A percentile compares a stretch with the other conserved stretches of the same genome.
These are phyloP conservation scores for Chaetomidium leptoderma DNA, from an alignment of 495 filamentous ascomycete species.

Conservation along the genomic window DNA sequence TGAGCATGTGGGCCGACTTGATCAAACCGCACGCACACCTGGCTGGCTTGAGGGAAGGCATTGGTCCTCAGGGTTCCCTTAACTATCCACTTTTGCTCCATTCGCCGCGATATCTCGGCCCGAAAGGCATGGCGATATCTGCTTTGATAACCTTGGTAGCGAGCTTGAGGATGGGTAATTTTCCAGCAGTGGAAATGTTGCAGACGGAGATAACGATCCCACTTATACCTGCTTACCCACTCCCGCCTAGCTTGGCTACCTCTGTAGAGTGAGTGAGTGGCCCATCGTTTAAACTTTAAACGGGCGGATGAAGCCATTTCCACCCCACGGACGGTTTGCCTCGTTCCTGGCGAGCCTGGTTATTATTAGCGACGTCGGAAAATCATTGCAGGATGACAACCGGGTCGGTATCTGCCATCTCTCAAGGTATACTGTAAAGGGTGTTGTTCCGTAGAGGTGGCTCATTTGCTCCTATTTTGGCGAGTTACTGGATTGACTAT, in stretches of 20 bases:
- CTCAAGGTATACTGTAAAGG: slow-evolving; percentile 13
- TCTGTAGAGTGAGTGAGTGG: no score
- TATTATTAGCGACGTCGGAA: not conserved
- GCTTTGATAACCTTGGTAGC: not conserved
- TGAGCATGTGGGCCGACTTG: no score
- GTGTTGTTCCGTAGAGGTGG: slow-evolving; percentile 8
- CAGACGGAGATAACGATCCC: not conserved
- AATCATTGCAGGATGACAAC: not conserved
- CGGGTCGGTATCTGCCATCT: not conserved
- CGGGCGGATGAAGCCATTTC: not conserved
- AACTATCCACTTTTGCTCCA: not conserved
- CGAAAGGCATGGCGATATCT: not conserved
- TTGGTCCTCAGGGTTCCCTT: not conserved
- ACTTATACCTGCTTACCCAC: not conserved
- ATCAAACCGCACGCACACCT: no score
- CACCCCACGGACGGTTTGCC: not conserved
- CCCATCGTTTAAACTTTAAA: no score
- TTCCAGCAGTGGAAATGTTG: slow-evolving; percentile 7
- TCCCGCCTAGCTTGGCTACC: not conserved
- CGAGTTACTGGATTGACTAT: no score
- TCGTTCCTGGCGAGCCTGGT: not conserved
- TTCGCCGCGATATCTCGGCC: not conserved
- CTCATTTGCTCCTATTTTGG: no score
- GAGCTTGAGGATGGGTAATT: slow-evolving; percentile 1
- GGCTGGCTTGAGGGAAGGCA: not conserved